Conservation (phyloP, 1,139 yeast species). For the Groenewaldozyma sp. region DNA sequence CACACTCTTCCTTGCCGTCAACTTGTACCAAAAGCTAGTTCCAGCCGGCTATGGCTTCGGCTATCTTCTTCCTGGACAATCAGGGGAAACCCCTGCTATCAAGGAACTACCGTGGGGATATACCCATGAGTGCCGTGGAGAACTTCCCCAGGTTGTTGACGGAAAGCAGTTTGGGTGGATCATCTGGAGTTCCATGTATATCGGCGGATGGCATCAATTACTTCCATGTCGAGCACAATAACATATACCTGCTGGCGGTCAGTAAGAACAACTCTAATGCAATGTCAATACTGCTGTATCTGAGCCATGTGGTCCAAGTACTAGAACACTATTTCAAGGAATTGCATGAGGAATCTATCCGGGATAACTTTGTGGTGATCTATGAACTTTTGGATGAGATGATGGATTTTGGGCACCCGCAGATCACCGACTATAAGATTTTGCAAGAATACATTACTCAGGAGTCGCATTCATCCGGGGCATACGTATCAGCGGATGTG, state of each 20-base stretch:
- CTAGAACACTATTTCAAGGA: slow-evolving; percentile 78
- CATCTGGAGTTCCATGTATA: slow-evolving; percentile 64
- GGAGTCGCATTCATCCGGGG: slow-evolving; percentile 32
- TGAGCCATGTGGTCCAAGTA: slow-evolving; percentile 68
- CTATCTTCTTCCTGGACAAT: slow-evolving; percentile 78
- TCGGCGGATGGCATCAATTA: slow-evolving; percentile 76
- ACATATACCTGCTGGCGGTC: slow-evolving; percentile 74
- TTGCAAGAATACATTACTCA: slow-evolving; percentile 49
- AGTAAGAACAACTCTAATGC: slow-evolving; percentile 71
- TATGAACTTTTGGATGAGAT: slow-evolving; percentile 91
- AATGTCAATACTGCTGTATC: slow-evolving; percentile 67
- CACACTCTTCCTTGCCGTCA: too few relatives aligned
- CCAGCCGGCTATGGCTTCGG: slow-evolving; percentile 62
- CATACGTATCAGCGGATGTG: slow-evolving; percentile 24
- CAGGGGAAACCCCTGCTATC: slow-evolving; percentile 85
- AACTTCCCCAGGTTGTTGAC: slow-evolving; percentile 67
- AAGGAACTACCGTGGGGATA: slow-evolving; percentile 87
- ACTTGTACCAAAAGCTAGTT: too few relatives aligned
- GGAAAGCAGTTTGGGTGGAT: slow-evolving; percentile 60
- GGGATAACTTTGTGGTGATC: slow-evolving; percentile 88
- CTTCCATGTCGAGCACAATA: slow-evolving; percentile 73
- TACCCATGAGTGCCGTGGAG: slow-evolving; percentile 72
- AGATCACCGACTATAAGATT: slow-evolving; percentile 87
- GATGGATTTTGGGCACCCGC: slow-evolving; percentile 97
- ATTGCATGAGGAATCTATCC: slow-evolving; percentile 84